phyloP scores from a whole-genome alignment of 139 green algal species.

The Coccomyxa sp. region DNA sequence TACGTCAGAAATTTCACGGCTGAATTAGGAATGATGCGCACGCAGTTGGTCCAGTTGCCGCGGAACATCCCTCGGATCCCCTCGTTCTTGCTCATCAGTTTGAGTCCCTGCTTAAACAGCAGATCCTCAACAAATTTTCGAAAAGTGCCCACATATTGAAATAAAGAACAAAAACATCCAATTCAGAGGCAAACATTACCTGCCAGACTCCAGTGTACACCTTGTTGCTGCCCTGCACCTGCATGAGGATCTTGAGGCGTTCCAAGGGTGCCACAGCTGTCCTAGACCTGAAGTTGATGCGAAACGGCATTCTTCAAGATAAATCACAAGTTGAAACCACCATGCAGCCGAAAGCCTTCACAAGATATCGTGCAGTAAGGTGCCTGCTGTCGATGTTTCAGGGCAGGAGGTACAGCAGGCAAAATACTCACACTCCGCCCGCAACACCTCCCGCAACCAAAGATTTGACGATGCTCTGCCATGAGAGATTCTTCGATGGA shows the following conservation, averaged over 20 bases:
- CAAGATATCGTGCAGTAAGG: neutral
- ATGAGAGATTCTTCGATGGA: conserved; percentile 11
- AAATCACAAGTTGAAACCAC: neutral
- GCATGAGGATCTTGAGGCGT: conserved; percentile 97
- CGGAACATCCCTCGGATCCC: conserved; percentile 91
- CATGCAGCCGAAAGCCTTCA: neutral
- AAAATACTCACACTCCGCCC: conserved; percentile 77
- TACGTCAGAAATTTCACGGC: conserved; percentile 98
- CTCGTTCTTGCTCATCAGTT: conserved; percentile 78
- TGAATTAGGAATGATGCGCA: conserved; percentile 96
- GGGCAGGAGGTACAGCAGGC: neutral
- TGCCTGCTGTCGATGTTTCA: neutral
- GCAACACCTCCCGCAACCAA: conserved; percentile 86
- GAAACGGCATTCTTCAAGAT: neutral
- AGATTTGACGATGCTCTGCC: conserved; percentile 59
- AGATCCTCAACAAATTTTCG: neutral
- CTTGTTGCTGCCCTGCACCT: conserved; percentile 91
- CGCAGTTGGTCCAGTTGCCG: conserved; percentile 97
- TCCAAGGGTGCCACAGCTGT: conserved; percentile 97
- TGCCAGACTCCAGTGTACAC: conserved; percentile 85
- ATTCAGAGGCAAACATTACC: conserved; percentile 26
- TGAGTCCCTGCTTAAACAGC: conserved; percentile 59
- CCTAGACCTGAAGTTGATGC: conserved; percentile 50
- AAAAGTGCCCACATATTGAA: neutral
- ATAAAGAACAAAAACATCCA: neutral